Evolutionary conservation across 2,329 filamentous ascomycete species (phyloP).

Genomic region (Calonectria ilicicola): DNA sequence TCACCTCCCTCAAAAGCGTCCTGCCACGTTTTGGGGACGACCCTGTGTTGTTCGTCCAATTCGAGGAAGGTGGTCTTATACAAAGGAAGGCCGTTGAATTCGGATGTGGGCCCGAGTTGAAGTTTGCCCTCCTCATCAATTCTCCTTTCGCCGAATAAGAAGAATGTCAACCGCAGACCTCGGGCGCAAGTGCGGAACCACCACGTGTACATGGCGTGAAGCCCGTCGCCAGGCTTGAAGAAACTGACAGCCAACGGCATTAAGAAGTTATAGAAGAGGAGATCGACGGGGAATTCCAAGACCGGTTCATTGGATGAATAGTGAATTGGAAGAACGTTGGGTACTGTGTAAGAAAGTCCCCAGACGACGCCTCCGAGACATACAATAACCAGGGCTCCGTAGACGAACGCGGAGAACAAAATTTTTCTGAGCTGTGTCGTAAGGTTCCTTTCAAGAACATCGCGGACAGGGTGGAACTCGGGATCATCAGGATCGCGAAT

Average conservation of each 20-base stretch:
- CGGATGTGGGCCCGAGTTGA: slow-evolving; percentile 55
- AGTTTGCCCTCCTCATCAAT: slow-evolving; percentile 84
- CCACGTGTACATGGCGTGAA: slow-evolving; percentile 92
- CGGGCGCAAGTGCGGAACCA: slow-evolving; percentile 94
- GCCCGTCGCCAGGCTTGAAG: slow-evolving; percentile 85
- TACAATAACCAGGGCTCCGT: slow-evolving; percentile 90
- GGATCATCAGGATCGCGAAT: slow-evolving; percentile 98
- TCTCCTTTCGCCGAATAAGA: slow-evolving; percentile 87
- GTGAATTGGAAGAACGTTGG: slow-evolving; percentile 85
- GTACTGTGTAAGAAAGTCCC: slow-evolving; percentile 78
- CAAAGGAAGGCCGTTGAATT: slow-evolving; percentile 47
- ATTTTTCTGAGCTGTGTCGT: slow-evolving; percentile 96
- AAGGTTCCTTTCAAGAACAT: slow-evolving; percentile 93
- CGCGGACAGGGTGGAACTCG: slow-evolving; percentile 96
- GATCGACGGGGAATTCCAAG: slow-evolving; percentile 92
- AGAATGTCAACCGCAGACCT: slow-evolving; percentile 84
- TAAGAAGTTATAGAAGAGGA: slow-evolving; percentile 96
- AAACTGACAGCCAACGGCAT: slow-evolving; percentile 89
- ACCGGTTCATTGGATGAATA: slow-evolving; percentile 95
- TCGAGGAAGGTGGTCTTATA: slow-evolving; percentile 61
- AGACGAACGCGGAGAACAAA: slow-evolving; percentile 93
- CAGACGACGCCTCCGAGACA: slow-evolving; percentile 97
- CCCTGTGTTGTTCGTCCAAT: slow-evolving; percentile 53
- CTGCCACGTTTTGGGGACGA: slow-evolving; percentile 69
- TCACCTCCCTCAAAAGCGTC: slow-evolving; percentile 64